These are phyloP conservation scores for Cylindrotheca closterium DNA, from an alignment of 108 stramenopile genomes.

Conservation along the genomic window DNA sequence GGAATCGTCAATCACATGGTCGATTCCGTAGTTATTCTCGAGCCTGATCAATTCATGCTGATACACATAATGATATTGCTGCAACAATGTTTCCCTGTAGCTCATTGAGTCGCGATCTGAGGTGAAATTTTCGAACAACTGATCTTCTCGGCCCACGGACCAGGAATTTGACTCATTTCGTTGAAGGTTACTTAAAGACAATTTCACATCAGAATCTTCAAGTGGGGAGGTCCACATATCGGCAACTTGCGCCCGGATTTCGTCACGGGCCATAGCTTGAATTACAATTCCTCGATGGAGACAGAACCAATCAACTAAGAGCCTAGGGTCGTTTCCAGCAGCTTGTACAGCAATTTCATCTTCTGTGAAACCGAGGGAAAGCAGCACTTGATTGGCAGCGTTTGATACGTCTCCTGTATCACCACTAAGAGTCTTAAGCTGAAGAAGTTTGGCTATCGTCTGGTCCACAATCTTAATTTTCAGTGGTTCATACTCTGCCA, in stretches of 20 bases:
- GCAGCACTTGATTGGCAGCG: conserved; percentile 49
- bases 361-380: conserved; percentile 57
- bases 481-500: conserved; percentile 59
- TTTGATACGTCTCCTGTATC: conserved; percentile 39
- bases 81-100: conserved; percentile 19
- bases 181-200: conserved; percentile 12
- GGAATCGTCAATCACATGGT: not conserved
- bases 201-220: conserved; percentile 17
- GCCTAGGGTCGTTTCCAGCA: conserved; percentile 56
- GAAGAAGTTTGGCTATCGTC: conserved; percentile 42
- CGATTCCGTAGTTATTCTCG: not conserved
- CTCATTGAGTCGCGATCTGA: conserved; percentile 37
- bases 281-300: conserved; percentile 48
- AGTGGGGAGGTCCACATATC: conserved; percentile 42
- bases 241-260: conserved; percentile 37
- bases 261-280: conserved; percentile 63
- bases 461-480: conserved; percentile 54
- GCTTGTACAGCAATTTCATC: conserved; percentile 53
- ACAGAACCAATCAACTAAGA: conserved; percentile 65
- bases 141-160: conserved; percentile 13
- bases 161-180: conserved; percentile 8
- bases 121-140: conserved; percentile 47
- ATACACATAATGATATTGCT: conserved; percentile 51
- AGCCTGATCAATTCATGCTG: not conserved
- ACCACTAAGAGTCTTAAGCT: conserved; percentile 30